Conservation (phyloP, 176 grass and related monocot genomes). For the Oryza nivara region DNA sequence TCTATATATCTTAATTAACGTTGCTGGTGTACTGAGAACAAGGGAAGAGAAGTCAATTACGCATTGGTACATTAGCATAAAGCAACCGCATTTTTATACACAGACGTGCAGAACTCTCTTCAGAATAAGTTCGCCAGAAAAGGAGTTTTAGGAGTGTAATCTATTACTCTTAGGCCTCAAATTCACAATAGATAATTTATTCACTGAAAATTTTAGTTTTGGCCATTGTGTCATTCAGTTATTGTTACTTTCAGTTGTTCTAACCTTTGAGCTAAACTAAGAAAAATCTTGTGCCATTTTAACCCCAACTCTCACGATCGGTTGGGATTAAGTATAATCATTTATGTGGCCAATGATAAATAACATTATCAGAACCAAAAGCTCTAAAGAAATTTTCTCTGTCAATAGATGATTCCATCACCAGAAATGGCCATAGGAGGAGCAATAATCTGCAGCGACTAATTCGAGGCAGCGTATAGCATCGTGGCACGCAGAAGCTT, state of each 20-base stretch:
- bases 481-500: neutral
- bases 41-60: constrained; percentile 33
- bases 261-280: neutral
- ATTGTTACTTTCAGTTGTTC: neutral
- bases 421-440: constrained; percentile 2
- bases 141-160: neutral
- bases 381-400: neutral
- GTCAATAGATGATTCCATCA: neutral
- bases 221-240: neutral
- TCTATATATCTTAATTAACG: neutral
- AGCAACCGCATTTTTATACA: neutral
- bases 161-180: neutral
- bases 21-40: neutral
- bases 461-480: neutral
- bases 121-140: neutral
- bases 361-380: neutral
- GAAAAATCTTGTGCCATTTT: neutral
- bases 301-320: neutral
- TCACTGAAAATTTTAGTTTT: neutral
- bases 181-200: neutral
- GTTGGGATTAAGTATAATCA: neutral
- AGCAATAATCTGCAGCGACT: neutral
- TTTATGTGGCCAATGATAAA: neutral
- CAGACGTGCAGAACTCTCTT: neutral
- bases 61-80: constrained; percentile 21